phyloP scores from a whole-genome alignment of 1,284 basidiomycete genomes.

The Moesziomyces sp. region DNA sequence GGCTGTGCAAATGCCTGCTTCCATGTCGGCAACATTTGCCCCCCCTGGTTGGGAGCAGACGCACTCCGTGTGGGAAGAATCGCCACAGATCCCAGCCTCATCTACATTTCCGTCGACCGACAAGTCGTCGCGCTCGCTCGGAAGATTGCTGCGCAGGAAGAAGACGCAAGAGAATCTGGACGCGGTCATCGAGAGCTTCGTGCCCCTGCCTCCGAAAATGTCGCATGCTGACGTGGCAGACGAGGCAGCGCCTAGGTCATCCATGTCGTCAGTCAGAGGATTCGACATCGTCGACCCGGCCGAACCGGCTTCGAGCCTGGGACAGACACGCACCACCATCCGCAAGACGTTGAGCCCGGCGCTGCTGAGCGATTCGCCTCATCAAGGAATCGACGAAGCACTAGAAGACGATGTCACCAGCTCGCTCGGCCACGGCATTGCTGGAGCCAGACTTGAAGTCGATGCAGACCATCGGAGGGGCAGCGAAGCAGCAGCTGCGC shows the following conservation, averaged over 20 bases:
- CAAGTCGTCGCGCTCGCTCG: constrained; percentile 17
- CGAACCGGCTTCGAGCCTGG: constrained; percentile 1
- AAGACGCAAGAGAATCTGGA: constrained; percentile 19
- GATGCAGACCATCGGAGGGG: too few species aligned
- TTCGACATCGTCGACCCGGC: constrained; percentile 12
- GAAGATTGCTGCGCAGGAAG: constrained; percentile 25
- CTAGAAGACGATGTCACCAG: not conserved
- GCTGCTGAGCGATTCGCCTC: constrained; percentile 26
- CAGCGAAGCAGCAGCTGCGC: too few species aligned
- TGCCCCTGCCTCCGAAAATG: constrained; percentile 20
- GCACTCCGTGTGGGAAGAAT: constrained; percentile 32
- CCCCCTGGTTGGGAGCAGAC: constrained; percentile 6
- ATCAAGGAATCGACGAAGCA: constrained; percentile 8
- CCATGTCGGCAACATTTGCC: constrained; percentile 8
- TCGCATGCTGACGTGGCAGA: constrained; percentile 17
- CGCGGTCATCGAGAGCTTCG: constrained; percentile 11
- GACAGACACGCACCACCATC: constrained; percentile 30
- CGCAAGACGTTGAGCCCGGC: constrained; percentile 45
- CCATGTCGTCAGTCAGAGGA: constrained; percentile 33
- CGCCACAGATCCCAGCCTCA: constrained; percentile 9
- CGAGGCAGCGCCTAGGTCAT: constrained; percentile 26
- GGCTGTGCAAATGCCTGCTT: not conserved
- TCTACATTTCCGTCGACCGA: constrained; percentile 25
- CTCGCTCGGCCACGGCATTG: constrained; percentile 1
- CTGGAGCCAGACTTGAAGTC: not conserved